phyloP scores from a whole-genome alignment of 2,329 filamentous ascomycete species.

The Albifimbria verrucaria region DNA sequence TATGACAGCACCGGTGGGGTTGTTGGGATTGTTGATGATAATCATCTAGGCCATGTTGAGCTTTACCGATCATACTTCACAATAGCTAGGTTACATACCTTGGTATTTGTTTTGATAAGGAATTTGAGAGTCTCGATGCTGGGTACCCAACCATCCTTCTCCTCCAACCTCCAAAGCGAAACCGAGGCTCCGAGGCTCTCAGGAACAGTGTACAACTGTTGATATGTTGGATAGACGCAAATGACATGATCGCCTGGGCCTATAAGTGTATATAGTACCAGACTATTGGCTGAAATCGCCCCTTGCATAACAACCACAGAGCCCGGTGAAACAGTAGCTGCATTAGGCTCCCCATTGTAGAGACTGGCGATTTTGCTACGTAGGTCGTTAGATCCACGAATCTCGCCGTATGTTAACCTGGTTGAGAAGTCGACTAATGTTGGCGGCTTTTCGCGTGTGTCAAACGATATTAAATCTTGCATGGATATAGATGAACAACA shows the following conservation, averaged over 20 bases:
- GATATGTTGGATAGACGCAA: slow-evolving; percentile 83
- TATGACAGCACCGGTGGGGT: slow-evolving; percentile 73
- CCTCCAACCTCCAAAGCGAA: slow-evolving; percentile 68
- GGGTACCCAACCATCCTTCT: slow-evolving; percentile 63
- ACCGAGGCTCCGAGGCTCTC: slow-evolving; percentile 73
- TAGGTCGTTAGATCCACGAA: slow-evolving; percentile 63
- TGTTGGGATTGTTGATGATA: slow-evolving; percentile 69
- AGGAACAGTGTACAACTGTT: slow-evolving; percentile 77
- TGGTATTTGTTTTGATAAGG: slow-evolving; percentile 67
- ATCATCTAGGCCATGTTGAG: slow-evolving; percentile 33
- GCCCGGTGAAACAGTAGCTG: slow-evolving; percentile 44
- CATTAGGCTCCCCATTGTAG: slow-evolving; percentile 51
- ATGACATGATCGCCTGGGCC: slow-evolving; percentile 77
- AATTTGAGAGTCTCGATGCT: slow-evolving; percentile 62
- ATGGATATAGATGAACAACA: slow-evolving; percentile 74
- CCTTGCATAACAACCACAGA: slow-evolving; percentile 75
- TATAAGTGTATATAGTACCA: slow-evolving; percentile 71
- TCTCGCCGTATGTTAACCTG: slow-evolving; percentile 70
- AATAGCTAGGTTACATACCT: slow-evolving; percentile 42
- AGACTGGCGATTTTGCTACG: slow-evolving; percentile 62
- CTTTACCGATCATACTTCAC: slow-evolving; percentile 3
- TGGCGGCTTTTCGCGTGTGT: slow-evolving; percentile 44
- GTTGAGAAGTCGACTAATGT: slow-evolving; percentile 45
- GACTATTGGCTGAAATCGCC: slow-evolving; percentile 80
- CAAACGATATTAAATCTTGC: slow-evolving; percentile 60